Conservation (phyloP, 2,329 filamentous ascomycete species). For the Amylocarpus encephaloides region DNA sequence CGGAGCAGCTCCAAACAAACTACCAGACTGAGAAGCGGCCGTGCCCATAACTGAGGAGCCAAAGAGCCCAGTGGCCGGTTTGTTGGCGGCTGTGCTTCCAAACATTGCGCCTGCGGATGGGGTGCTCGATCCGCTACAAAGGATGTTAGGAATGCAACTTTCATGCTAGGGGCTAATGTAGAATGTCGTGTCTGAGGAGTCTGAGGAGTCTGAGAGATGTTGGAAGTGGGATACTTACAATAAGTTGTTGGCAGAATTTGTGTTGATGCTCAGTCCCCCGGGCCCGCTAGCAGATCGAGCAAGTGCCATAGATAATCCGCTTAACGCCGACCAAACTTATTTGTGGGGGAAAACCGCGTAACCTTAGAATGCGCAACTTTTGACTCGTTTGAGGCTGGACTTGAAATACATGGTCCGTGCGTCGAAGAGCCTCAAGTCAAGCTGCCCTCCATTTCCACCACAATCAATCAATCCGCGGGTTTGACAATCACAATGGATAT, state of each 20-base stretch:
- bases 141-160: slow-evolving; percentile 12
- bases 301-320: slow-evolving; percentile 25
- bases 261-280: slow-evolving; percentile 58
- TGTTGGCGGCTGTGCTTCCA: slow-evolving; percentile 24
- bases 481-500: slow-evolving; percentile 47
- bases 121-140: slow-evolving; percentile 26
- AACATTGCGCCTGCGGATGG: slow-evolving; percentile 29
- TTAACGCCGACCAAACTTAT: not conserved
- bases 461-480: slow-evolving; percentile 3
- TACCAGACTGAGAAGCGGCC: slow-evolving; percentile 18
- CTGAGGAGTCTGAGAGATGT: too few species aligned
- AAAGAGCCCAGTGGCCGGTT: slow-evolving; percentile 27
- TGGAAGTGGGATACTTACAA: slow-evolving; percentile 39
- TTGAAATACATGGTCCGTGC: not conserved
- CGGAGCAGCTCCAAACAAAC: slow-evolving; percentile 31
- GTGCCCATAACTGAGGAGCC: slow-evolving; percentile 22
- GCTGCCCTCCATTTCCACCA: not conserved
- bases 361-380: not conserved
- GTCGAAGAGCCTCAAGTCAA: too few species aligned
- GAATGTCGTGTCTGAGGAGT: not conserved
- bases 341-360: not conserved
- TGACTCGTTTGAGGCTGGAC: not conserved
- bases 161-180: slow-evolving; percentile 29
- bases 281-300: slow-evolving; percentile 54
- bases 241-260: slow-evolving; percentile 51